Base-by-base conservation (phyloP, 1,284 basidiomycete species). In the Ustilago tritici region DNA sequence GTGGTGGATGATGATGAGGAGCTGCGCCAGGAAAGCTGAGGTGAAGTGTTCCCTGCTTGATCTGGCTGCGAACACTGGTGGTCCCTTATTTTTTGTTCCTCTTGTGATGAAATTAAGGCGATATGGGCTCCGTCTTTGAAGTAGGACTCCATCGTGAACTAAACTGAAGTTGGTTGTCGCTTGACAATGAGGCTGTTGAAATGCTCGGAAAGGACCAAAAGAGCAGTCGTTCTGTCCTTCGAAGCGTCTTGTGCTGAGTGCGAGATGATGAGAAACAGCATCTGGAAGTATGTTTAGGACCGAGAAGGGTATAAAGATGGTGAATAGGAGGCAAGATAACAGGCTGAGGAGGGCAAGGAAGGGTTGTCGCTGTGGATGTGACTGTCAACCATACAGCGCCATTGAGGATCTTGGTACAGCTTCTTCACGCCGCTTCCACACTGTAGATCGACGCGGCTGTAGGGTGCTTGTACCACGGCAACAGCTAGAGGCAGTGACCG, bases 51-150 rank as follows among this genome's bases (percentile, higher is more conserved):
- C 35, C 43, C 7, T 40, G 31, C 46, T 19, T 15, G 10, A 8
- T 57, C 32, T 14, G 31, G 7, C 9, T 35, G 38, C 34, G 36
- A 62, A 28, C 50, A 43, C 14, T 57, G 57, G 12, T 19, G 50
- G 12, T 15, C n/a, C 19, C 56, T 32, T 6, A 15, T 40, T 34
- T 46, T 6, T 9, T 17, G 56, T 8, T 36, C 14, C 17, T 66
- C 56, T 40, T 66, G 40, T 2, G 49, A 50, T 11, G 53, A 34
- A 8, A 65, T 50, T 6, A 75, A 40, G 52, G 53, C 36, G 35
- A 75, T 47, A n/a, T 43, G 63, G 4, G 58, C 60, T 43, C 70
- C 66, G 49, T 66, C 72, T 4, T 34, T 69, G 57, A 69, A 74
- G 56, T 63, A 54, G 12, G 67, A 57, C 47, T 55, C 52, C 70